These are phyloP conservation scores for Inonotus obliquus DNA, from an alignment of 1,284 basidiomycete species.

Conservation along the genomic window DNA sequence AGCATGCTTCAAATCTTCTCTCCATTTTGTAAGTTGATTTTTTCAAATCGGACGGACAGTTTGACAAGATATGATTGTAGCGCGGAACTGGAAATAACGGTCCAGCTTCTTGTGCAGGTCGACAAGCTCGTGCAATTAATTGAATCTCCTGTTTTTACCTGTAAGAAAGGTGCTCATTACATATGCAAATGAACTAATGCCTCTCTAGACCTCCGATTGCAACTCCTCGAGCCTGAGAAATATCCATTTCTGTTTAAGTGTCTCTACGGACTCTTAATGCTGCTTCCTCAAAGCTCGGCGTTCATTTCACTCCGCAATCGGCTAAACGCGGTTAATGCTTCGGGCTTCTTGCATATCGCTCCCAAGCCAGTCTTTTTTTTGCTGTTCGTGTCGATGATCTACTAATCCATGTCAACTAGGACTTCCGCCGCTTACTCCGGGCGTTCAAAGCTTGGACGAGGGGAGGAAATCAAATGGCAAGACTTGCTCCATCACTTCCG, in stretches of 20 bases:
- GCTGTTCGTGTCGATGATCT: neutral
- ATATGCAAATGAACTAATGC: neutral
- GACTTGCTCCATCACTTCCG: conserved; percentile 87
- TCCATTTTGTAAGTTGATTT: conserved; percentile 79
- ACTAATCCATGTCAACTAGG: neutral
- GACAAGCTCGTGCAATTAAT: conserved; percentile 98
- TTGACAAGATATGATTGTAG: conserved; percentile 35
- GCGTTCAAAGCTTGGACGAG: conserved; percentile 70
- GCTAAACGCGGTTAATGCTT: conserved; percentile 90
- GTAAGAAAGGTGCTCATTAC: conserved; percentile 38
- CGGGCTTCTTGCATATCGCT: conserved; percentile 87
- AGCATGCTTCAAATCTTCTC: conserved; percentile 96
- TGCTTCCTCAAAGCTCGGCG: conserved; percentile 94
- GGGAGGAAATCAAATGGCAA: conserved; percentile 90
- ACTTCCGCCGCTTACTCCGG: conserved; percentile 37
- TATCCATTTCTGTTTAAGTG: conserved; percentile 98
- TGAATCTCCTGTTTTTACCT: conserved; percentile 97
- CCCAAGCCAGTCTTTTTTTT: conserved; percentile 56
- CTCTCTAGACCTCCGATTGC: conserved; percentile 81
- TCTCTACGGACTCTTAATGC: conserved; percentile 95
- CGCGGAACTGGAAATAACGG: conserved; percentile 95
- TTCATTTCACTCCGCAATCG: conserved; percentile 95
- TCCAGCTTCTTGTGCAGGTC: conserved; percentile 91
- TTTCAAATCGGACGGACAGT: neutral
- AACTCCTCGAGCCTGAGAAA: conserved; percentile 95